phyloP scores from a whole-genome alignment of 192 early-diverging fungal genomes.

The Piromyces finnis region DNA sequence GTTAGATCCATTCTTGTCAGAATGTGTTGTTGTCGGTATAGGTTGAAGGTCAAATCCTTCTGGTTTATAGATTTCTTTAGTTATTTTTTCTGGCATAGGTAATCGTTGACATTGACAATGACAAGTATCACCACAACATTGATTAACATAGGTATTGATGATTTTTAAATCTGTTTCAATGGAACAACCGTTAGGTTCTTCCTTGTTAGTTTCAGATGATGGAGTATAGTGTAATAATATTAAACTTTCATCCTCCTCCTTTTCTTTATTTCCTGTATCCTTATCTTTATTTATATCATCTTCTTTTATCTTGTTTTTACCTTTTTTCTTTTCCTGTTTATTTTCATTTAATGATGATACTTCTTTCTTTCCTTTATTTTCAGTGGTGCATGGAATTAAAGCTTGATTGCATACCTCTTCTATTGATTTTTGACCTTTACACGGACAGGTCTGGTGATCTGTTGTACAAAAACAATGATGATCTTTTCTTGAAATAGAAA shows the following conservation, averaged over 20 bases:
- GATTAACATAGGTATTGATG: background rate
- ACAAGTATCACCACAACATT: background rate
- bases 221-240: background rate
- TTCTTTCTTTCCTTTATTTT: too few relatives aligned
- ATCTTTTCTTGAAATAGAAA: background rate
- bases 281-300: background rate
- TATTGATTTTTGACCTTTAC: too few relatives aligned
- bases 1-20: too few relatives aligned
- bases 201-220: background rate
- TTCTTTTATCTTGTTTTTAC: too few relatives aligned
- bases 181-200: background rate
- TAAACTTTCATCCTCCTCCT: background rate
- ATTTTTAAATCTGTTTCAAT: background rate
- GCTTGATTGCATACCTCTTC: too few relatives aligned
- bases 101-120: background rate
- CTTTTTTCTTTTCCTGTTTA: too few relatives aligned
- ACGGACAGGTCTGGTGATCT: too few relatives aligned
- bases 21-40: too few relatives aligned
- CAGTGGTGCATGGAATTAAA: too few relatives aligned
- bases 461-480: background rate
- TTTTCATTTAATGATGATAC: too few relatives aligned
- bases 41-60: background rate
- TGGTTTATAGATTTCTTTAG: background rate
- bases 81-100: background rate
- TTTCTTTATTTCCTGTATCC: background rate